Evolutionary conservation across 1,284 basidiomycete genomes (phyloP).

Genomic region (Butyriboletus appendiculatus): DNA sequence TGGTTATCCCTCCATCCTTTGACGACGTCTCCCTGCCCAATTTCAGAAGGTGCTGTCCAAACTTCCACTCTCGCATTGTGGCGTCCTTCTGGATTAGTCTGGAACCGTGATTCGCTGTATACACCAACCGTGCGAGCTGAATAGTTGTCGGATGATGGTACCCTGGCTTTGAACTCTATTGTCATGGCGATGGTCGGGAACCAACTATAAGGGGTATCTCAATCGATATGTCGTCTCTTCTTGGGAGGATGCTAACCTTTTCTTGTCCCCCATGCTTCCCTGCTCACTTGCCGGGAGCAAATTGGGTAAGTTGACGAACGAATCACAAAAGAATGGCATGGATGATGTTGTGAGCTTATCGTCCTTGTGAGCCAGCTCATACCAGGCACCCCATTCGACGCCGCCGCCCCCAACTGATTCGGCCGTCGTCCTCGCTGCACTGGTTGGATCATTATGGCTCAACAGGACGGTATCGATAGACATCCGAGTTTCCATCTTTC

Average conservation of each 20-base stretch:
- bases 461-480: constrained; percentile 44
- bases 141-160: constrained; percentile 44
- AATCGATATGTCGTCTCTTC: constrained; percentile 17
- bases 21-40: constrained; percentile 44
- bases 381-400: constrained; percentile 59
- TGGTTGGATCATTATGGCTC: constrained; percentile 39
- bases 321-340: constrained; percentile 57
- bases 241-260: constrained; percentile 14
- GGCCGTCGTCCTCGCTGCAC: constrained; percentile 37
- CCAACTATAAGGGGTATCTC: constrained; percentile 46
- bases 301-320: constrained; percentile 44
- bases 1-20: constrained; percentile 60
- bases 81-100: constrained; percentile 51
- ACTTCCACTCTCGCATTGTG: constrained; percentile 60
- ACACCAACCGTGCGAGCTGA: constrained; percentile 54
- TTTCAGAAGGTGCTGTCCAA: constrained; percentile 60
- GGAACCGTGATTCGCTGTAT: constrained; percentile 50
- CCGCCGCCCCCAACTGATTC: constrained; percentile 48
- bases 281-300: constrained; percentile 42
- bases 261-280: constrained; percentile 10
- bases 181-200: constrained; percentile 59
- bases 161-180: constrained; percentile 59
- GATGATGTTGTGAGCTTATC: constrained; percentile 48
- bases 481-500: constrained; percentile 37
- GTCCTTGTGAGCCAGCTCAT: constrained; percentile 43